phyloP scores from a whole-genome alignment of 75 land plant species.

The Isoetes taiwanensis region DNA sequence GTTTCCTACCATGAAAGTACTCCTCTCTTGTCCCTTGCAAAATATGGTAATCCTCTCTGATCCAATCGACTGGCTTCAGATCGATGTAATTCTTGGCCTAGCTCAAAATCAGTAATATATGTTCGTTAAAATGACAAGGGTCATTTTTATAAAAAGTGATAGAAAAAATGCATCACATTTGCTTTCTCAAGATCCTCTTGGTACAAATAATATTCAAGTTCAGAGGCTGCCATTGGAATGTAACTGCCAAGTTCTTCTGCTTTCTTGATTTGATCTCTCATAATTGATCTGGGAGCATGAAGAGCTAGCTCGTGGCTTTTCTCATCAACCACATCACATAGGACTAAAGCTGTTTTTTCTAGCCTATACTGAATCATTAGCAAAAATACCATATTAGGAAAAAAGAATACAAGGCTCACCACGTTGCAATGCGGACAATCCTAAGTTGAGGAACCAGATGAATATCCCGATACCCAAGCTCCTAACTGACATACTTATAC shows the following conservation, averaged over 20 bases:
- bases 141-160: no score
- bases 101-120: not conserved
- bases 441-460: slow-evolving; percentile 18
- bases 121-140: no score
- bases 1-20: slow-evolving; percentile 10
- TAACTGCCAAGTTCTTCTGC: slow-evolving; percentile 10
- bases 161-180: no score
- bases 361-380: not conserved
- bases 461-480: slow-evolving; percentile 18
- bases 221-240: slow-evolving; percentile 19
- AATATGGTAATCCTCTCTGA: slow-evolving; percentile 19
- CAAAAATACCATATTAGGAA: not conserved
- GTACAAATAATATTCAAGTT: slow-evolving; percentile 19
- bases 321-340: slow-evolving; percentile 20
- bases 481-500: slow-evolving; percentile 20
- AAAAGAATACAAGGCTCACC: not conserved
- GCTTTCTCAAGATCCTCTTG: slow-evolving; percentile 15
- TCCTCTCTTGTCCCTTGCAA: slow-evolving; percentile 18
- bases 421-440: slow-evolving; percentile 16
- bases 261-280: slow-evolving; percentile 6
- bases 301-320: slow-evolving; percentile 10
- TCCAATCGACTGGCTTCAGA: slow-evolving; percentile 18
- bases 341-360: slow-evolving; percentile 13
- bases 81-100: slow-evolving; percentile 7
- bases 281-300: slow-evolving; percentile 18